These are phyloP conservation scores for Zarea fungicola DNA, from an alignment of 2,329 filamentous ascomycete species.

Conservation along the genomic window DNA sequence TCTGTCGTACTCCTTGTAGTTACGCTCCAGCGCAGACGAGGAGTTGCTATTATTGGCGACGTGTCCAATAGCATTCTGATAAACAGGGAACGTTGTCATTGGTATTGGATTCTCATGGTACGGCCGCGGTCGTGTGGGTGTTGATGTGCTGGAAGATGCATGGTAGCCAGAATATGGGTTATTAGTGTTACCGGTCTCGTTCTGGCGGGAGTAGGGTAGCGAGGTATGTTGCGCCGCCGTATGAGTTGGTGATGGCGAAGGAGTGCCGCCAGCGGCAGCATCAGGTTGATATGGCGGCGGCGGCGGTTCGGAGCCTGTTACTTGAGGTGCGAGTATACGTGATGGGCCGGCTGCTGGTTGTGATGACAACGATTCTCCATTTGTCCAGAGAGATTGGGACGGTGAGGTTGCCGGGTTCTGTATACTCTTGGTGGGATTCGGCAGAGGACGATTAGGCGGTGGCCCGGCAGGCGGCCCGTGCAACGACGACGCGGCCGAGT, in stretches of 20 bases:
- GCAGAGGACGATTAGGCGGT: not conserved
- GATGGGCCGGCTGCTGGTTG: not conserved
- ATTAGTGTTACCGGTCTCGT: no score
- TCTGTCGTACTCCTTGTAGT: conserved; percentile 5
- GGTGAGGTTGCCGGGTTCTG: not conserved
- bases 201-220: not conserved
- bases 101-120: conserved; percentile 1
- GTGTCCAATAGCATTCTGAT: conserved; percentile 1
- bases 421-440: conserved; percentile 1
- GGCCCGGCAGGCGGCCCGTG: no score
- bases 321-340: not conserved
- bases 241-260: not conserved
- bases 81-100: conserved; percentile 6
- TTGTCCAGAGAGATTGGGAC: not conserved
- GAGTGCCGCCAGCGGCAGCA: not conserved
- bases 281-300: conserved; percentile 3
- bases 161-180: not conserved
- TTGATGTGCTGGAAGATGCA: not conserved
- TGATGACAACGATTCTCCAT: not conserved
- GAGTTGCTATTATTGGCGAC: conserved; percentile 4
- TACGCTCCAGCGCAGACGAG: not conserved
- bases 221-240: not conserved
- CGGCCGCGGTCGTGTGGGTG: not conserved
- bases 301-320: not conserved
- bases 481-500: not conserved